Conservation (phyloP, 805 yeast species). For the Ogataea haglerorum region DNA sequence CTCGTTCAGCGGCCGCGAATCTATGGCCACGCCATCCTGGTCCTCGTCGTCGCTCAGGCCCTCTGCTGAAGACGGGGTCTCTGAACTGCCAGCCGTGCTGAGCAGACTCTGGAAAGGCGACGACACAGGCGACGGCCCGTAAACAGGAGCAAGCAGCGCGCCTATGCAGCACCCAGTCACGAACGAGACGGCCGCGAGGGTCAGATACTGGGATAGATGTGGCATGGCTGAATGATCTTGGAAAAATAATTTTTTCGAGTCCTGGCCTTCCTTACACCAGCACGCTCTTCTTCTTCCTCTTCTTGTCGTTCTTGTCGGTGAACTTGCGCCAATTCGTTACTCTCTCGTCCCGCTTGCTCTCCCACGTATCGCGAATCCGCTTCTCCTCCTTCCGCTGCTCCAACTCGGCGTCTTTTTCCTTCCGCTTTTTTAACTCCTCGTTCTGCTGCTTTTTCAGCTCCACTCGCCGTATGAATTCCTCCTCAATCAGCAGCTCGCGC, state of each 20-base stretch:
- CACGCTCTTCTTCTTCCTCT: constrained; percentile 45
- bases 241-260: not conserved
- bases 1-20: constrained; percentile 58
- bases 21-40: constrained; percentile 45
- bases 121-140: constrained; percentile 9
- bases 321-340: constrained; percentile 60
- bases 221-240: constrained; percentile 1
- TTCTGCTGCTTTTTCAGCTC: constrained; percentile 40
- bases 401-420: constrained; percentile 31
- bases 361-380: constrained; percentile 52
- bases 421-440: constrained; percentile 38
- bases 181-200: constrained; percentile 26
- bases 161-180: constrained; percentile 32
- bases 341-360: constrained; percentile 52
- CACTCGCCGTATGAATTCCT: constrained; percentile 42
- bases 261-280: constrained; percentile 32
- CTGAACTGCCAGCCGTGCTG: constrained; percentile 9
- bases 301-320: constrained; percentile 41
- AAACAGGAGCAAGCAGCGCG: constrained; percentile 21
- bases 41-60: constrained; percentile 23
- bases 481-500: constrained; percentile 42
- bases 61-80: constrained; percentile 25
- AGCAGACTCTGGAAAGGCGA: constrained; percentile 17
- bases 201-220: constrained; percentile 4
- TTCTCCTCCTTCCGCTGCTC: constrained; percentile 31